These are phyloP conservation scores for Ambrosia hybrid DNA, from an alignment of 140 eudicot species.

Conservation along the genomic window DNA sequence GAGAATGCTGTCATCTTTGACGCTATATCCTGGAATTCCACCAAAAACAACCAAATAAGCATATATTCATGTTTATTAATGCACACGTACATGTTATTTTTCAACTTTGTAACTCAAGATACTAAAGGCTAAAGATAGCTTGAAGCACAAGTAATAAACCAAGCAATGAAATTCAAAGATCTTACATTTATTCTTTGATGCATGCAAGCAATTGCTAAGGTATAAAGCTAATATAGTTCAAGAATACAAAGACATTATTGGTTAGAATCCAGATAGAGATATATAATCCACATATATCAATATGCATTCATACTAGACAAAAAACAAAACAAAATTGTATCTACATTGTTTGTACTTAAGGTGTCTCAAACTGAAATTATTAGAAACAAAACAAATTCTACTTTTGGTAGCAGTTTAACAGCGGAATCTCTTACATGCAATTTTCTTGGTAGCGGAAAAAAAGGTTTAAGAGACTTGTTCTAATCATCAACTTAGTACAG, in stretches of 20 bases:
- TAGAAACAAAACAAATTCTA: not conserved
- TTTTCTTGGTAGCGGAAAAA: not conserved
- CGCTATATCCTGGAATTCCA: slow-evolving; percentile 63
- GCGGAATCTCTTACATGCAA: not conserved
- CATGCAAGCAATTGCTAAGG: no score
- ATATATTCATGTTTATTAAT: not conserved
- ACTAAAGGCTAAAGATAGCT: not conserved
- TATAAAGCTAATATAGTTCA: not conserved
- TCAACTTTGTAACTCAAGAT: not conserved
- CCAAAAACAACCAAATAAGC: slow-evolving; percentile 4
- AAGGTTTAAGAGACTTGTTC: not conserved
- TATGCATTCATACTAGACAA: no score
- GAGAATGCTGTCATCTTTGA: slow-evolving; percentile 75
- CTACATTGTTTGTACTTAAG: no score
- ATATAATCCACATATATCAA: no score
- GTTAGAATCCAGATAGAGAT: no score
- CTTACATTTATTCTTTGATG: no score
- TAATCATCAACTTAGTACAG: not conserved
- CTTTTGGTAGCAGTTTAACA: slow-evolving; percentile 10
- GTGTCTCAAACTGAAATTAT: no score
- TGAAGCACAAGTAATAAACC: slow-evolving; percentile 6
- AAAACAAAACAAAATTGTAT: no score
- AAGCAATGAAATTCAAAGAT: no score
- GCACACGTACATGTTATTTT: not conserved
- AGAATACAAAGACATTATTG: not conserved